These are phyloP conservation scores for Cryptococcus neoformans DNA, from an alignment of 1,284 basidiomycete species.

Conservation along the genomic window DNA sequence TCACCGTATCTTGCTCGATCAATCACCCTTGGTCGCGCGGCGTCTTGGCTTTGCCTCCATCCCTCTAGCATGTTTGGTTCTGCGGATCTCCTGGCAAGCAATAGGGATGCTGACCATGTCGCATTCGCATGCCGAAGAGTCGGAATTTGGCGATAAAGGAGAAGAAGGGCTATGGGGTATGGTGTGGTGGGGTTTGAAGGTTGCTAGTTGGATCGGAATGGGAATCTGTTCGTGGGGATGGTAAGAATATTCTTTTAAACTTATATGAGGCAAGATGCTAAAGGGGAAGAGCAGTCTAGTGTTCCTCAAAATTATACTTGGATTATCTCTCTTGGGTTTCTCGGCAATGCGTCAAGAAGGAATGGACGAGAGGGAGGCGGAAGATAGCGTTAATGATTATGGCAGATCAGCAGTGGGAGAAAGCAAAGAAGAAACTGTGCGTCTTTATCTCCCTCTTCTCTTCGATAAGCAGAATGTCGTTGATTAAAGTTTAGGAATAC, in stretches of 20 bases:
- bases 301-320: constrained; percentile 81
- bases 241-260: constrained; percentile 48
- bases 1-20: constrained; percentile 75
- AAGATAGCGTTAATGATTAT: constrained; percentile 78
- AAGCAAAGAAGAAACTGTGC: constrained; percentile 74
- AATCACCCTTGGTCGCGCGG: constrained; percentile 89
- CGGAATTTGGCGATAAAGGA: constrained; percentile 25
- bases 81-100: constrained; percentile 82
- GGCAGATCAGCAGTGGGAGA: constrained; percentile 82
- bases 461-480: background rate
- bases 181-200: constrained; percentile 54
- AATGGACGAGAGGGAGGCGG: constrained; percentile 67
- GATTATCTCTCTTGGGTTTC: constrained; percentile 79
- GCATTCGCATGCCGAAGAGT: background rate
- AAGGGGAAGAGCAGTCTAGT: constrained; percentile 58
- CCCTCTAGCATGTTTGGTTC: constrained; percentile 85
- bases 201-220: constrained; percentile 61
- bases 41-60: constrained; percentile 91
- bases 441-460: constrained; percentile 23
- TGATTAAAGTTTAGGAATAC: constrained; percentile 58
- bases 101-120: constrained; percentile 58
- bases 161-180: constrained; percentile 13
- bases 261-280: background rate
- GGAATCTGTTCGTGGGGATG: constrained; percentile 74
- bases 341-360: constrained; percentile 69